These are phyloP conservation scores for Arctium minus DNA, from an alignment of 129 eudicot species.

Conservation along the genomic window DNA sequence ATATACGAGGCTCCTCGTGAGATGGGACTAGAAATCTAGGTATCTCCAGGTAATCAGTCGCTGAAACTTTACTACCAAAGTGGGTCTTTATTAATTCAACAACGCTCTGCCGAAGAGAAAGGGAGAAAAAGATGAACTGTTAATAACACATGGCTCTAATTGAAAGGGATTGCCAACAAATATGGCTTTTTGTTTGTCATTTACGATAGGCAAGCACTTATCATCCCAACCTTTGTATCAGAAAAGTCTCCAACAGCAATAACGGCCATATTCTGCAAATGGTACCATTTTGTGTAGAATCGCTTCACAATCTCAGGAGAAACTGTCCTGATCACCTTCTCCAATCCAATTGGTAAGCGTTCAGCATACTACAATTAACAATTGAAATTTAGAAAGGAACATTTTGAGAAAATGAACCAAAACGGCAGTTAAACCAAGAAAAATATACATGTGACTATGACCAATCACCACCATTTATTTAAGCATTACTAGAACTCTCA, in stretches of 20 bases:
- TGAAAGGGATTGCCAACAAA: neutral
- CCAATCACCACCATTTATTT: neutral
- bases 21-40: slow-evolving; percentile 72
- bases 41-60: slow-evolving; percentile 41
- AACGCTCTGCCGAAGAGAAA: slow-evolving; percentile 58
- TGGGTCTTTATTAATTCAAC: slow-evolving; percentile 75
- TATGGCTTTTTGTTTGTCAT: neutral
- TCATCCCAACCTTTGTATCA: slow-evolving; percentile 70
- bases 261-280: slow-evolving; percentile 82
- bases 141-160: neutral
- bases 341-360: slow-evolving; percentile 84
- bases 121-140: neutral
- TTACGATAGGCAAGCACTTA: neutral
- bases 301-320: slow-evolving; percentile 64
- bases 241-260: slow-evolving; percentile 93
- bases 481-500: slow-evolving; percentile 6
- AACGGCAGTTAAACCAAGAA: slow-evolving; percentile 14
- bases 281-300: slow-evolving; percentile 85
- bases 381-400: neutral
- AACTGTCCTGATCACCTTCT: slow-evolving; percentile 80
- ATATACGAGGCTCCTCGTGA: slow-evolving; percentile 75
- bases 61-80: slow-evolving; percentile 53
- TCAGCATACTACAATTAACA: slow-evolving; percentile 72
- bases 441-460: neutral
- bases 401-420: neutral